Conservation (phyloP, 306 rosid genomes). For the Styphnolobium japonicum region DNA sequence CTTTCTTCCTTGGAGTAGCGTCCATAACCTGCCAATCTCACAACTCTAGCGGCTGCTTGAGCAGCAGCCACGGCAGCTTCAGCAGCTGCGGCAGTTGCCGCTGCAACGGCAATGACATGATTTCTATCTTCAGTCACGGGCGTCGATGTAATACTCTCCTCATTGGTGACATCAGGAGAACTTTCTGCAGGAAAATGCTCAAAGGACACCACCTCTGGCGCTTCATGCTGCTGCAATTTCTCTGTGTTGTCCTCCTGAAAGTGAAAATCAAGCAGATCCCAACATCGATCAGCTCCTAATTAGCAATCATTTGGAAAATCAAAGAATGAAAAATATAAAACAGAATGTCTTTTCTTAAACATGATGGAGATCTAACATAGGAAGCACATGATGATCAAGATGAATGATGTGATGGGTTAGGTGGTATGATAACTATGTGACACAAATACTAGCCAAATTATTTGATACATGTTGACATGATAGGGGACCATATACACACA, state of each 20-base stretch:
- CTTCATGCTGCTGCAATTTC: slow-evolving; percentile 59
- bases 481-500: slow-evolving; percentile 62
- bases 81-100: slow-evolving; percentile 81
- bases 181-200: slow-evolving; percentile 77
- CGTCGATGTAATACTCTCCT: slow-evolving; percentile 56
- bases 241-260: slow-evolving; percentile 44
- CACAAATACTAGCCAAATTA: slow-evolving; percentile 35
- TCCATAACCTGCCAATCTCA: slow-evolving; percentile 70
- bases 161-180: slow-evolving; percentile 65
- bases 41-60: slow-evolving; percentile 84
- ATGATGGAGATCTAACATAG: slow-evolving; percentile 45
- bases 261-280: background rate
- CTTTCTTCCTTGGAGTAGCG: slow-evolving; percentile 71
- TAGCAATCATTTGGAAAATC: slow-evolving; percentile 3
- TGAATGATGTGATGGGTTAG: slow-evolving; percentile 54
- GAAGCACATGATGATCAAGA: slow-evolving; percentile 53
- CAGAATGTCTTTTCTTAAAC: background rate
- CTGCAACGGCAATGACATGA: slow-evolving; percentile 75
- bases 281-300: slow-evolving; percentile 1
- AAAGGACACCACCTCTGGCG: slow-evolving; percentile 71
- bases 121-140: slow-evolving; percentile 52
- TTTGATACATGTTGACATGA: slow-evolving; percentile 41
- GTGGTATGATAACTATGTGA: slow-evolving; percentile 57
- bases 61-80: slow-evolving; percentile 84
- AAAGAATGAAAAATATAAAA: background rate